Evolutionary conservation across 2,329 filamentous ascomycete species (phyloP), one percentile per base, ranked within the genome.

Genomic region (Fusarium abutilonis): DNA sequence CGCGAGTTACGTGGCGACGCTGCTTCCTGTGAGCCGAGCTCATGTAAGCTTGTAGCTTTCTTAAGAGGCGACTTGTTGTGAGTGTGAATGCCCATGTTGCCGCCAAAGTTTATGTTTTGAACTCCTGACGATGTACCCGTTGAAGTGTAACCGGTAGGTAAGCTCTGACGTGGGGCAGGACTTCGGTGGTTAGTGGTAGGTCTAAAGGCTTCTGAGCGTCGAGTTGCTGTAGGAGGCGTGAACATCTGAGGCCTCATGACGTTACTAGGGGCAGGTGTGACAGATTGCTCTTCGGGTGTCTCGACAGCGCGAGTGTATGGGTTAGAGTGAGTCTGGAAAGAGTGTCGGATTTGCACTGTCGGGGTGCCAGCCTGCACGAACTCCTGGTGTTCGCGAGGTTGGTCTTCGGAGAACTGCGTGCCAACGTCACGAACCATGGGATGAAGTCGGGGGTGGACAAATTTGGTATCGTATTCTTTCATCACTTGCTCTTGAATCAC

Each of bases 401-500:
- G 76, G 14, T 82, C 79, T 41, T 77, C 76, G 35, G 86, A 86
- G 56, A 89, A 89, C 74, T 98, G 94, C 1, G 90, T 95, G 6
- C 87, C 90, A 2, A 94, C 92, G 86, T 87, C 84, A 50, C 85
- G 78, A 64, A 96, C 91, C 6, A 90, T 81, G 8, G 90, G 91
- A 68, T 96, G 91, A n/a, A 96, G 85, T 10, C 89, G 85, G 3
- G 95, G 95, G 71, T 96, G 92, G 1, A 99, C 95, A 72, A 90
- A 97, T 78, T 99, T 99, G 67, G 87, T 91, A 73, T 98, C 92
- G 73, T 99, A 99, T 77, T 99, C 95, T 73, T 93, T 89, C 77
- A 98, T 83, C 6, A 98, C 94, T 76, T 98, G 91, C 68, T 90
- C 92, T 67, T 96, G 92, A 56, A 99, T 90, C 42, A 97, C 83